Conservation (phyloP, 2,329 filamentous ascomycete genomes). For the Alternaria rosae region DNA sequence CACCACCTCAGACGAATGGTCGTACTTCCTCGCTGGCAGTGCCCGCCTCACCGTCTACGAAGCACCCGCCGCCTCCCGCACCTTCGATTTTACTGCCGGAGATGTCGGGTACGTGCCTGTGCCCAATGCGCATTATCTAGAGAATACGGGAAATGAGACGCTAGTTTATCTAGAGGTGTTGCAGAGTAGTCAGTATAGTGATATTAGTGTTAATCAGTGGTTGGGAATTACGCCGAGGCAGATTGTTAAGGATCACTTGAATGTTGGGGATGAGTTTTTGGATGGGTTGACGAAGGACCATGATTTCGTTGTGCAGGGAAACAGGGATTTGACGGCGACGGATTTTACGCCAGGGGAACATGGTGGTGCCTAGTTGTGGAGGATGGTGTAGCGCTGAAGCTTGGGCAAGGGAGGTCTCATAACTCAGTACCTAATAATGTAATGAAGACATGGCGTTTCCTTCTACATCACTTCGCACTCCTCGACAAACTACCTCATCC, state of each 20-base stretch:
- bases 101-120: conserved; percentile 67
- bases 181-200: conserved; percentile 60
- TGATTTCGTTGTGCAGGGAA: conserved; percentile 50
- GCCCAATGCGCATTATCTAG: conserved; percentile 65
- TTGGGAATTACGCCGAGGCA: conserved; percentile 58
- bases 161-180: conserved; percentile 68
- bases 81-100: conserved; percentile 67
- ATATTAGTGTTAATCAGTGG: conserved; percentile 67
- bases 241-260: conserved; percentile 46
- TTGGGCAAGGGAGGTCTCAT: too few species aligned
- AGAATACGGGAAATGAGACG: conserved; percentile 66
- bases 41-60: conserved; percentile 65
- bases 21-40: conserved; percentile 65
- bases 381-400: too few species aligned
- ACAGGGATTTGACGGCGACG: conserved; percentile 46
- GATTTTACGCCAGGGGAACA: conserved; percentile 36
- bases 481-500: background rate
- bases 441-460: too few species aligned
- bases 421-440: too few species aligned
- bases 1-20: conserved; percentile 67
- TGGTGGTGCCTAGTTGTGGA: conserved; percentile 3
- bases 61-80: conserved; percentile 59
- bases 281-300: conserved; percentile 49
- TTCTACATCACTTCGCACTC: background rate
- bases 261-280: conserved; percentile 35